Conservation (phyloP, 305 asterid species). For the Solanum hybrid region DNA sequence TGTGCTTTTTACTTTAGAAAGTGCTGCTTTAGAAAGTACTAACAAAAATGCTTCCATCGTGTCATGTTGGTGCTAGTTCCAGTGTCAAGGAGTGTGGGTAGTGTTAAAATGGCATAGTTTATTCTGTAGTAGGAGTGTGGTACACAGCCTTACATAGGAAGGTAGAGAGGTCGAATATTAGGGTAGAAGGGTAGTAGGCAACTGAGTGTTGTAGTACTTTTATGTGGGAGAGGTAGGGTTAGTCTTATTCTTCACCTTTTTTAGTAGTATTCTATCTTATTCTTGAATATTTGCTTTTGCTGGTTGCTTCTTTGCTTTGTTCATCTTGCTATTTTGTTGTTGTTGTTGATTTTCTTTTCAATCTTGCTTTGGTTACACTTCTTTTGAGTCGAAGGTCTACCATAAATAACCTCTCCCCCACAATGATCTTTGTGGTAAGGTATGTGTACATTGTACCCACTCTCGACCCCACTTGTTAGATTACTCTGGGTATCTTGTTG, state of each 20-base stretch:
- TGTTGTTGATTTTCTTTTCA: neutral
- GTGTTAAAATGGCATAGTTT: neutral
- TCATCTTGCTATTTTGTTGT: neutral
- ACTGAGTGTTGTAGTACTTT: neutral
- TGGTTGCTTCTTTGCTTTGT: neutral
- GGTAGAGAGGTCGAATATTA: neutral
- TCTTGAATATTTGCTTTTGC: neutral
- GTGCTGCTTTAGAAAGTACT: neutral
- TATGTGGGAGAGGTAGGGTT: neutral
- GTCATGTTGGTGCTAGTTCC: neutral
- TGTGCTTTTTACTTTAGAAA: neutral
- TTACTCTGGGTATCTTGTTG: neutral
- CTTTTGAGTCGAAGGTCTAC: neutral
- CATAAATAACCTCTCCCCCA: neutral
- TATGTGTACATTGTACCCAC: neutral
- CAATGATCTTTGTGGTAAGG: neutral
- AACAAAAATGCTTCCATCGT: neutral
- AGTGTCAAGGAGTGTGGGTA: neutral
- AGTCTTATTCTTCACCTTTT: neutral
- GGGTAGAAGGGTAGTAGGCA: neutral
- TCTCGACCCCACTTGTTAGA: neutral
- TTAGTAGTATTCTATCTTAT: neutral
- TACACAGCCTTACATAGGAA: neutral
- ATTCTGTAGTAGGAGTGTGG: neutral
- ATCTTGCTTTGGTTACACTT: neutral